Evolutionary conservation across 2,329 filamentous ascomycete species (phyloP).

Genomic region (Metarhizium album): DNA sequence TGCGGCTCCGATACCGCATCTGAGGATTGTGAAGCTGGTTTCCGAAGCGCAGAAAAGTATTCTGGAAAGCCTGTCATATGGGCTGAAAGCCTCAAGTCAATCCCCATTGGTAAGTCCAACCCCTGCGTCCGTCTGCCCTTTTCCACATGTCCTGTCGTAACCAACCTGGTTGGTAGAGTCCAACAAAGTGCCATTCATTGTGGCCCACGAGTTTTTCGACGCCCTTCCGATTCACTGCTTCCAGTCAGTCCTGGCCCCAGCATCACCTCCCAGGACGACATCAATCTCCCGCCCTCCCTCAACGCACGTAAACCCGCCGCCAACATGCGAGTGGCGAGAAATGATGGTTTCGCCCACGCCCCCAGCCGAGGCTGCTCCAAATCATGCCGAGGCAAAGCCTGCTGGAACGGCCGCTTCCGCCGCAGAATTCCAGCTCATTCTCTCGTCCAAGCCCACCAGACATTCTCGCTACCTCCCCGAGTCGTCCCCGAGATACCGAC

Average conservation of each 20-base stretch:
- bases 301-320: not conserved
- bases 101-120: constrained; percentile 50
- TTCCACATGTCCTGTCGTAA: not conserved
- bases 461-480: constrained; percentile 80
- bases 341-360: constrained; percentile 64
- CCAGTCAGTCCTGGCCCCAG: constrained; percentile 50
- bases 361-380: constrained; percentile 39
- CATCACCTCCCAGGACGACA: constrained; percentile 7
- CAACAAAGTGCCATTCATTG: constrained; percentile 75
- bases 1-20: constrained; percentile 61
- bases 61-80: constrained; percentile 67
- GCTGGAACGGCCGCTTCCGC: constrained; percentile 39
- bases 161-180: constrained; percentile 31
- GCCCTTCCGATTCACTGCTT: constrained; percentile 94
- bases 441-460: constrained; percentile 64
- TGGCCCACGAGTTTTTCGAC: constrained; percentile 98
- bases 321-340: constrained; percentile 61
- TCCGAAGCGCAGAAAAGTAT: constrained; percentile 67
- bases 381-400: constrained; percentile 38
- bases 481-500: constrained; percentile 66
- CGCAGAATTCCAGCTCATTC: constrained; percentile 80
- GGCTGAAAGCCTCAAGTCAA: constrained; percentile 80
- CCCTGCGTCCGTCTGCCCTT: not conserved
- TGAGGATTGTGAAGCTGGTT: constrained; percentile 61
- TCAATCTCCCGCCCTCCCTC: constrained; percentile 15